These are phyloP conservation scores for Tolypocladium ovalisporum DNA, from an alignment of 2,329 filamentous ascomycete species.

Conservation along the genomic window DNA sequence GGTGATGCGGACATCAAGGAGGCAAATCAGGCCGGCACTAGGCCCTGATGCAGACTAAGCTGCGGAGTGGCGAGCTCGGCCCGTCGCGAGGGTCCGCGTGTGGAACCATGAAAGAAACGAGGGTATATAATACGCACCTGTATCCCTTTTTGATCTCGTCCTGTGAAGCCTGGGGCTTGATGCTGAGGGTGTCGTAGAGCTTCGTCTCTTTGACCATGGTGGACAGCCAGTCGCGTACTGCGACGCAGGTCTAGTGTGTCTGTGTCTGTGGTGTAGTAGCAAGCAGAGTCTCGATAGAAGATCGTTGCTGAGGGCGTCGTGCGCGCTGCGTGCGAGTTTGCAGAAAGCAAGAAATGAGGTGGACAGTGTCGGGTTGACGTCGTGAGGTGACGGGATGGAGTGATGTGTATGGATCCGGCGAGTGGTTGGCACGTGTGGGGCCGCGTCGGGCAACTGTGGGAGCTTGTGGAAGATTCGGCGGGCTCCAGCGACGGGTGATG, in stretches of 20 bases:
- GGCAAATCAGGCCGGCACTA: neutral
- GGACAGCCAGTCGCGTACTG: conserved; percentile 8
- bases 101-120: conserved; percentile 3
- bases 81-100: neutral
- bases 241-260: neutral
- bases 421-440: neutral
- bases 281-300: neutral
- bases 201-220: conserved; percentile 91
- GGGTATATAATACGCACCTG: conserved; percentile 42
- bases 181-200: conserved; percentile 76
- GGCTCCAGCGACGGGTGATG: neutral
- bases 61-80: conserved; percentile 3
- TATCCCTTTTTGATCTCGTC: conserved; percentile 98
- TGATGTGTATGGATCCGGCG: neutral
- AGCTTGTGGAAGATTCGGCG: conserved; percentile 21
- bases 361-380: neutral
- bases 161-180: conserved; percentile 71
- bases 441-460: conserved; percentile 14
- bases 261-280: neutral
- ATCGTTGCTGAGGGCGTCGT: neutral
- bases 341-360: neutral
- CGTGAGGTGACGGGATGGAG: neutral
- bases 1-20: neutral
- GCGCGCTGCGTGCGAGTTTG: neutral
- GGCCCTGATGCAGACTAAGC: neutral